Conservation (phyloP, 2,329 filamentous ascomycete species). For the Bimuria novae-zelandiae region DNA sequence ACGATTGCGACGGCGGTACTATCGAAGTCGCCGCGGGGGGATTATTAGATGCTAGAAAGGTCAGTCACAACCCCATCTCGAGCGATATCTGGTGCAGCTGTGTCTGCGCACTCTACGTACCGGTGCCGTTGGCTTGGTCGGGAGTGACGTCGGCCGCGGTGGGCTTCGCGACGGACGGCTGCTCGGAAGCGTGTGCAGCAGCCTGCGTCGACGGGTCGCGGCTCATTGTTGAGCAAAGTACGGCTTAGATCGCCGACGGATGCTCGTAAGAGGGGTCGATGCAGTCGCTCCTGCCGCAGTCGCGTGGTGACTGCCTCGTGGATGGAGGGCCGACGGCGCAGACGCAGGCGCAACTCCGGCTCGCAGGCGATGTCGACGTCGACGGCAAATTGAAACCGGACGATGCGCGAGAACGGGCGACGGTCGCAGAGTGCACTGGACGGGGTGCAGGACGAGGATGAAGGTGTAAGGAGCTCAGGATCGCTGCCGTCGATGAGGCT, state of each 20-base stretch:
- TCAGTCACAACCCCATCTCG: constrained; percentile 15
- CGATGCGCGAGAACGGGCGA: constrained; percentile 34
- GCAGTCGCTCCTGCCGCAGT: constrained; percentile 28
- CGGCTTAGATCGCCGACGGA: constrained; percentile 22
- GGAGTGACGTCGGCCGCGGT: constrained; percentile 21
- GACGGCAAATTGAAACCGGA: constrained; percentile 21
- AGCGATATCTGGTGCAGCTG: constrained; percentile 1
- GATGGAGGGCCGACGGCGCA: background rate
- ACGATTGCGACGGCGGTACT: constrained; percentile 28
- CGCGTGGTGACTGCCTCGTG: constrained; percentile 33
- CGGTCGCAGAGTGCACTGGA: constrained; percentile 22
- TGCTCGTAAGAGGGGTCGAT: constrained; percentile 20
- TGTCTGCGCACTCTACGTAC: constrained; percentile 29
- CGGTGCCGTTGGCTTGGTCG: constrained; percentile 40
- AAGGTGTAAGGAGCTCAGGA: constrained; percentile 7
- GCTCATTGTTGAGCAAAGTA: constrained; percentile 45
- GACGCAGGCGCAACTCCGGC: constrained; percentile 6
- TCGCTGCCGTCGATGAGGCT: constrained; percentile 12
- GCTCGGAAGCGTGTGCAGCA: constrained; percentile 30
- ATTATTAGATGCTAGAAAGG: constrained; percentile 17
- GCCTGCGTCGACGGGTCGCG: constrained; percentile 32
- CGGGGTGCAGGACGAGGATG: constrained; percentile 1
- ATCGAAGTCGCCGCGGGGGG: constrained; percentile 20
- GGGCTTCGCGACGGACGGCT: constrained; percentile 36
- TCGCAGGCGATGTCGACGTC: constrained; percentile 15